Percentiles rank a stretch among this genome's conserved stretches.
These are phyloP conservation scores for Cymodocea nodosa DNA, from an alignment of 116 monocot genomes.

Conservation along the genomic window DNA sequence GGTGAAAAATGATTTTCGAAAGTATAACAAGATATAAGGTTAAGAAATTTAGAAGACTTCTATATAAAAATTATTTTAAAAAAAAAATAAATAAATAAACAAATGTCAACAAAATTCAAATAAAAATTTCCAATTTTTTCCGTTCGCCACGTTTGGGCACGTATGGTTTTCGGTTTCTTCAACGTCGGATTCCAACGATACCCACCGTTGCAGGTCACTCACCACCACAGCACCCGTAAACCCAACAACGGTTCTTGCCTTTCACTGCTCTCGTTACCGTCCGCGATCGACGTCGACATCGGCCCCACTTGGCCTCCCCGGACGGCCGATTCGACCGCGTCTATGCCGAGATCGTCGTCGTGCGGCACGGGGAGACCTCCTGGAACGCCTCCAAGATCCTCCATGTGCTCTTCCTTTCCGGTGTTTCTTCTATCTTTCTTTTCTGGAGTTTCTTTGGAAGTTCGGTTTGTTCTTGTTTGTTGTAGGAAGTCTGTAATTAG, in stretches of 20 bases:
- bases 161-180: no score
- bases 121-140: no score
- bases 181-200: no score
- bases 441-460: neutral
- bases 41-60: no score
- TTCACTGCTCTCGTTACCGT: neutral
- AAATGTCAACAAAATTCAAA: no score
- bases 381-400: slow-evolving; percentile 68
- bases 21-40: no score
- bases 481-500: neutral
- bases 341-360: slow-evolving; percentile 63
- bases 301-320: neutral
- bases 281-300: neutral
- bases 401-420: slow-evolving; percentile 32
- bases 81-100: no score
- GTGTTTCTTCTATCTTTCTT: neutral
- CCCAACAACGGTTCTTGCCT: neutral
- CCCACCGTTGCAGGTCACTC: no score
- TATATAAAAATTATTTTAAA: no score
- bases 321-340: neutral
- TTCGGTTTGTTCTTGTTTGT: neutral
- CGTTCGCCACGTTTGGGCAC: no score
- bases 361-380: slow-evolving; percentile 78
- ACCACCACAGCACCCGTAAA: no score
- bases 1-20: no score